Evolutionary conservation across 176 grass and related monocot species (phyloP), one percentile per base, ranked within the genome.

Genomic region (Canna indica): DNA sequence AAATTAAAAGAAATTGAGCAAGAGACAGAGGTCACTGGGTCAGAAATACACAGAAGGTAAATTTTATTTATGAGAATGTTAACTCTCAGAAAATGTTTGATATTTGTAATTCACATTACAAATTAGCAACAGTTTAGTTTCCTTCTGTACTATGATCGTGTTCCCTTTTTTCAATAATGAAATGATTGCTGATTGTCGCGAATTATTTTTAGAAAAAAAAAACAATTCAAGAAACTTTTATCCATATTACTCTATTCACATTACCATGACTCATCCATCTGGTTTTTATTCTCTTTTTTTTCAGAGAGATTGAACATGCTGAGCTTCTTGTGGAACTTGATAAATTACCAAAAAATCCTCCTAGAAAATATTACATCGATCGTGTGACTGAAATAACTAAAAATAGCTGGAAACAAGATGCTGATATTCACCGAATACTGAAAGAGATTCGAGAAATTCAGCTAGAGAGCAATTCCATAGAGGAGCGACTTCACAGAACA

Each of bases 401-500:
- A 26, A 74, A 59, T 61, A 74, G 15, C 36, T 45, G 72, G 54
- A 74, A 74, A 61, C 72, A 74, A 41, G 56, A 74, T 36, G 35
- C 54, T 20, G 72, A 74, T 16, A 44, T 74, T 60, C 63, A 38
- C 18, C 63, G 10, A n/a, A 66, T 66, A 41, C 24, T 38, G 3
- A 66, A 66, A 24, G 35, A 66, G 18, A 66, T 66, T 17, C 63
- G 63, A 39, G 63, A 66, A 39, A 13, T 66, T 66, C 63, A 66
- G 48, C 56, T 59, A 60, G 72, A 60, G 35, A 62, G 72, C 22
- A 74, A 74, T 60, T 74, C 54, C 15, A 30, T 61, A 31, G 35
- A 44, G 13, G 72, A 74, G 45, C n/a, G 54, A n/a, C 72, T 74
- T 29, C 72, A 74, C 36, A 74, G 72, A 56, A 74, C 72, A 42